phyloP scores from a whole-genome alignment of 495 filamentous ascomycete genomes.

The Hyaloscypha hepaticicola region DNA sequence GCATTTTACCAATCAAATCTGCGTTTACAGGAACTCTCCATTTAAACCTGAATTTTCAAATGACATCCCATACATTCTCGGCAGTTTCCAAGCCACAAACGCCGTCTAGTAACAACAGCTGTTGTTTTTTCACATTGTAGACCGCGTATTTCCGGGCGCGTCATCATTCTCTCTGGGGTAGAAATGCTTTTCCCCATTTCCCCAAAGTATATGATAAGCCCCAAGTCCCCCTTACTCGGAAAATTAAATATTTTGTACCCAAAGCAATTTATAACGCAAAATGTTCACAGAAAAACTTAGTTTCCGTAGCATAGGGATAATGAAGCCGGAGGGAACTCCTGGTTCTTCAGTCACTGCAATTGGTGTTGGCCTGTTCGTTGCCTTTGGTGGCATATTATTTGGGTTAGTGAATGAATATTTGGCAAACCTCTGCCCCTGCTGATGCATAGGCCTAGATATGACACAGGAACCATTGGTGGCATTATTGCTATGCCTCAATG shows the following conservation, averaged over 20 bases:
- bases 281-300: constrained; percentile 1
- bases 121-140: not conserved
- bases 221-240: not conserved
- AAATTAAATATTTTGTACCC: not conserved
- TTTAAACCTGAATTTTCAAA: not conserved
- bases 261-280: not conserved
- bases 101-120: not conserved
- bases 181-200: not conserved
- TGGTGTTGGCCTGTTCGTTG: constrained; percentile 73
- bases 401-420: constrained; percentile 52
- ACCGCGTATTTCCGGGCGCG: not conserved
- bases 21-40: not conserved
- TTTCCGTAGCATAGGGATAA: constrained; percentile 29
- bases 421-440: not conserved
- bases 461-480: constrained; percentile 84
- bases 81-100: not conserved
- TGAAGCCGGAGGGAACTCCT: constrained; percentile 47
- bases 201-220: not conserved
- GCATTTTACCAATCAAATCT: not conserved
- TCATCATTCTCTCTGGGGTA: not conserved
- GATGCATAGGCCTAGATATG: constrained; percentile 52
- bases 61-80: not conserved
- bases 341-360: constrained; percentile 70
- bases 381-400: constrained; percentile 82
- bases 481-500: constrained; percentile 78